Percentiles rank a stretch among this genome's conserved stretches.
These are phyloP conservation scores for Lathyrus aphaca DNA, from an alignment of 306 rosid genomes.

Conservation along the genomic window DNA sequence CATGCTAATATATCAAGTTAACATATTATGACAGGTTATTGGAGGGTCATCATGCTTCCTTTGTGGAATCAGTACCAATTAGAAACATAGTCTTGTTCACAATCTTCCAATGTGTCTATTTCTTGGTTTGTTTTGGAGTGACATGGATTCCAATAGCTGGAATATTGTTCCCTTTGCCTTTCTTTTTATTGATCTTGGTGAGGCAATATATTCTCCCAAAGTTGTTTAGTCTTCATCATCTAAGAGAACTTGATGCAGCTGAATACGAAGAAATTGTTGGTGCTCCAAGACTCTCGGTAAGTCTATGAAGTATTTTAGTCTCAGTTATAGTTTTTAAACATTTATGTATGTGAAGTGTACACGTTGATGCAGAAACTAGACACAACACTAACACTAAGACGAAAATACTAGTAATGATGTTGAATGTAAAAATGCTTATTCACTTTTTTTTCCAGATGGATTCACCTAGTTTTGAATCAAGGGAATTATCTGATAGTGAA, in stretches of 20 bases:
- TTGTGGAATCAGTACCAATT: slow-evolving; percentile 73
- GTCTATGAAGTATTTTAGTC: slow-evolving; percentile 42
- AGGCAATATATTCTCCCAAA: slow-evolving; percentile 74
- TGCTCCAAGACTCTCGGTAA: slow-evolving; percentile 45
- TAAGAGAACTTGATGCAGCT: slow-evolving; percentile 73
- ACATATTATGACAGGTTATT: slow-evolving; percentile 54
- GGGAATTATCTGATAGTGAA: slow-evolving; percentile 52
- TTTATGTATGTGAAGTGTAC: background rate
- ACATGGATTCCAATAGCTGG: slow-evolving; percentile 90
- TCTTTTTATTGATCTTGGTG: slow-evolving; percentile 67
- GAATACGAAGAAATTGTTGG: slow-evolving; percentile 75
- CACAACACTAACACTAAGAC: background rate
- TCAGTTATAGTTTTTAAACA: background rate
- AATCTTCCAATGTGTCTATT: slow-evolving; percentile 65
- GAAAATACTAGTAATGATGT: background rate
- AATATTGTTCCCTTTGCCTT: slow-evolving; percentile 76
- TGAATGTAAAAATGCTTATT: background rate
- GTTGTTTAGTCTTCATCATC: slow-evolving; percentile 52
- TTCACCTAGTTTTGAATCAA: slow-evolving; percentile 37
- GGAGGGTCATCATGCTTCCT: slow-evolving; percentile 69
- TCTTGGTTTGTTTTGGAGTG: slow-evolving; percentile 60
- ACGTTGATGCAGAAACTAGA: background rate
- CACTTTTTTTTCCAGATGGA: slow-evolving; percentile 47
- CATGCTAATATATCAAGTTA: background rate
- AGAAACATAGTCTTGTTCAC: slow-evolving; percentile 64